A percentile compares a stretch with the other conserved stretches of the same genome.
Evolutionary conservation across 1,139 yeast species (phyloP).

Genomic region (Tardiomyces digboiensis): DNA sequence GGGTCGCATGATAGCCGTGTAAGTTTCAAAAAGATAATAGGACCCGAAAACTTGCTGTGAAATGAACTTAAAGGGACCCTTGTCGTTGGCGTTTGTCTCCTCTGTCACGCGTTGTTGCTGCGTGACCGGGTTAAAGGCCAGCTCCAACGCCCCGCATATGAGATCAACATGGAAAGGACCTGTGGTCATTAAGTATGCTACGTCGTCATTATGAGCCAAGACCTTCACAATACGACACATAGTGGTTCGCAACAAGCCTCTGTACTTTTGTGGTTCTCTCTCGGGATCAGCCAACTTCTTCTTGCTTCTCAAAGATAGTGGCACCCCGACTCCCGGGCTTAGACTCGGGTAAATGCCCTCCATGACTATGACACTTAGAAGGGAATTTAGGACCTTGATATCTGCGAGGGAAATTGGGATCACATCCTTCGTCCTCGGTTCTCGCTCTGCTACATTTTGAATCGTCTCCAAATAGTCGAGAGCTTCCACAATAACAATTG

Average conservation of each 20-base stretch:
- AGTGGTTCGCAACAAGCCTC: constrained; percentile 27
- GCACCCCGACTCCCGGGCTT: constrained; percentile 50
- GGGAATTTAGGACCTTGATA: constrained; percentile 57
- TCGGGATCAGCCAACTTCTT: constrained; percentile 6
- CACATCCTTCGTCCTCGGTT: constrained; percentile 22
- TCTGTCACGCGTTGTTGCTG: too few relatives aligned
- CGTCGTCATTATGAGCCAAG: constrained; percentile 54
- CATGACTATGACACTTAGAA: constrained; percentile 54
- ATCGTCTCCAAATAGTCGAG: not conserved
- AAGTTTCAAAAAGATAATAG: constrained; percentile 18
- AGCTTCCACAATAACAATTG: not conserved
- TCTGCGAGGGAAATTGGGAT: constrained; percentile 77
- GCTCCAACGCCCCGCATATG: constrained; percentile 38
- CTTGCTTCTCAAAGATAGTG: constrained; percentile 45
- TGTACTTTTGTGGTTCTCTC: constrained; percentile 1
- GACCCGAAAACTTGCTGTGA: too few relatives aligned
- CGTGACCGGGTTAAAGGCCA: too few relatives aligned
- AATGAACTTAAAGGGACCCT: too few relatives aligned
- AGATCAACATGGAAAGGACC: constrained; percentile 53
- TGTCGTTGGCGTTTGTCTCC: too few relatives aligned
- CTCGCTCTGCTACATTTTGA: not conserved
- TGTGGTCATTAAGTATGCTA: constrained; percentile 24
- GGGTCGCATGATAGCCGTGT: constrained; percentile 20
- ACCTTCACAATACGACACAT: constrained; percentile 45
- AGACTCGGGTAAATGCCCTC: constrained; percentile 66